Evolutionary conservation across 2,329 filamentous ascomycete species (phyloP).

Genomic region (Ophiostoma pallidulum): DNA sequence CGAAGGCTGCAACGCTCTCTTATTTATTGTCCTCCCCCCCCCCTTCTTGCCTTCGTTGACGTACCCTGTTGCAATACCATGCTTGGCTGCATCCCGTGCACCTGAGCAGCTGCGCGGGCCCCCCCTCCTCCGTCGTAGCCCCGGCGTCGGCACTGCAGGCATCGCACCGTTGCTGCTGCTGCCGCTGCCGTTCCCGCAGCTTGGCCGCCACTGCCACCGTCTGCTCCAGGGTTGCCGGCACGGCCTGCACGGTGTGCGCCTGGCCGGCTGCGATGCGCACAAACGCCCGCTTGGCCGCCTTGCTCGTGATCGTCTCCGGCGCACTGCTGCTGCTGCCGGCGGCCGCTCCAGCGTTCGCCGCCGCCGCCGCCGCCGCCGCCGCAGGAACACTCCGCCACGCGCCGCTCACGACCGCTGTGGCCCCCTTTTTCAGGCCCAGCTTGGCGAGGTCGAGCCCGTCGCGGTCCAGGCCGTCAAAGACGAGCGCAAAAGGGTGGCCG

Average conservation of each 20-base stretch:
- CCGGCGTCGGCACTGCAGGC: slow-evolving; percentile 8
- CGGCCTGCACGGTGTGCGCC: slow-evolving; percentile 26
- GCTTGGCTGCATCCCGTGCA: slow-evolving; percentile 35
- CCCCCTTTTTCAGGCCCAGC: slow-evolving; percentile 28
- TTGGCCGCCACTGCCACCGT: slow-evolving; percentile 21
- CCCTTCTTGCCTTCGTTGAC: too few relatives aligned
- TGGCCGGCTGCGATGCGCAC: slow-evolving; percentile 28
- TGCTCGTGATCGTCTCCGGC: slow-evolving; percentile 6
- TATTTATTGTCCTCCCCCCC: too few relatives aligned
- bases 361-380: not conserved
- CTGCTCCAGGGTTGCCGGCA: slow-evolving; percentile 25
- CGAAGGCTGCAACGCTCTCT: too few relatives aligned
- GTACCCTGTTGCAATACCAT: slow-evolving; percentile 38
- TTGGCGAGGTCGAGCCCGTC: slow-evolving; percentile 26
- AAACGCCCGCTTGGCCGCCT: slow-evolving; percentile 30
- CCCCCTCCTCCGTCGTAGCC: too few relatives aligned
- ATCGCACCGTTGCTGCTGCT: slow-evolving; percentile 2
- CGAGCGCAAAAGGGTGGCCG: slow-evolving; percentile 34
- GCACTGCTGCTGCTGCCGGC: too few relatives aligned
- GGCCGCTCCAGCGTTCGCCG: not conserved
- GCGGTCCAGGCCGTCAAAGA: slow-evolving; percentile 32
- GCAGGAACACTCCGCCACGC: slow-evolving; percentile 27
- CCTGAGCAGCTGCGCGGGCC: slow-evolving; percentile 26
- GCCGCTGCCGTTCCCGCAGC: slow-evolving; percentile 13
- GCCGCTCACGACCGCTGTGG: slow-evolving; percentile 29